Conservation (phyloP, 2,329 filamentous ascomycete genomes). For the Verticillium albo-atrum region DNA sequence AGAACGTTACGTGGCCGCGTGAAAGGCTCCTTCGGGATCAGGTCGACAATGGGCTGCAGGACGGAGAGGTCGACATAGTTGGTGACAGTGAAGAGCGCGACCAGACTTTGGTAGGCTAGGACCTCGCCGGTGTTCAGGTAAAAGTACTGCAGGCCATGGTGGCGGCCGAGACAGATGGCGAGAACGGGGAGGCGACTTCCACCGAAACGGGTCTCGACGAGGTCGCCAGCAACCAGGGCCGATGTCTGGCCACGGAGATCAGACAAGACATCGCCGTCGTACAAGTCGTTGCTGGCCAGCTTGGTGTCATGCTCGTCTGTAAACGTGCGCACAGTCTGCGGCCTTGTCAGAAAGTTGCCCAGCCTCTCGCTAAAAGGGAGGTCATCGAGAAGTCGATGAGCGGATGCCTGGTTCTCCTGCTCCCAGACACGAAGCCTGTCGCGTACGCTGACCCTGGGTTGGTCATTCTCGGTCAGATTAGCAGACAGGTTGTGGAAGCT, state of each 20-base stretch:
- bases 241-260: conserved; percentile 27
- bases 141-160: conserved; percentile 48
- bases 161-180: conserved; percentile 48
- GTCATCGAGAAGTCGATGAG: conserved; percentile 21
- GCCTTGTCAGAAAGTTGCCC: conserved; percentile 30
- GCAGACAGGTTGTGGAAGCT: conserved; percentile 3
- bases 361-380: conserved; percentile 18
- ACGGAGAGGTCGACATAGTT: conserved; percentile 38
- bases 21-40: conserved; percentile 11
- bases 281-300: conserved; percentile 18
- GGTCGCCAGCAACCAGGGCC: conserved; percentile 37
- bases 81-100: conserved; percentile 44
- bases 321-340: conserved; percentile 18
- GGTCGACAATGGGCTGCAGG: conserved; percentile 26
- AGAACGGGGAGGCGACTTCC: conserved; percentile 42
- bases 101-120: conserved; percentile 34
- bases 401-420: conserved; percentile 23
- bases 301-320: conserved; percentile 18
- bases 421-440: conserved; percentile 38
- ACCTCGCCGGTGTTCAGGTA: conserved; percentile 50
- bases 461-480: not conserved
- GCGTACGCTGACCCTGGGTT: conserved; percentile 24
- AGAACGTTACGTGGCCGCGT: conserved; percentile 9
- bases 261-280: conserved; percentile 29
- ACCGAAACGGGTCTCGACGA: conserved; percentile 42